phyloP scores from a whole-genome alignment of 441 rosid species.

The Pelargonium citronellum region DNA sequence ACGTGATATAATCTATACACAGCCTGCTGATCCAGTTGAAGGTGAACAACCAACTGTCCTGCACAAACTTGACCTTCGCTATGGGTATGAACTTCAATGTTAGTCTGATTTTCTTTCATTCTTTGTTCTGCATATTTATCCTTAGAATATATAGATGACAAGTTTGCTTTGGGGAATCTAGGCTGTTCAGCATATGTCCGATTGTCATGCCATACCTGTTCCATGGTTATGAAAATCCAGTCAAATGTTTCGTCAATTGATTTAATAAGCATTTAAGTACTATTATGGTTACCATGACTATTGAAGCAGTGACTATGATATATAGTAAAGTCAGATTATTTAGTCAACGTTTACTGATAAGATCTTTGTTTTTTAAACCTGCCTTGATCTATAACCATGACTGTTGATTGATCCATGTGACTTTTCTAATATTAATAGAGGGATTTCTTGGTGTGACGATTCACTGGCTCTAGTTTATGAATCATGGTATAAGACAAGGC shows the following conservation, averaged over 20 bases:
- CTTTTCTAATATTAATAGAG: slow-evolving; percentile 40
- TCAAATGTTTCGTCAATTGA: too few relatives aligned
- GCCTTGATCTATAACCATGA: slow-evolving; percentile 11
- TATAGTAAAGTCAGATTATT: neutral
- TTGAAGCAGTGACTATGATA: too few relatives aligned
- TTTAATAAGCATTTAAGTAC: too few relatives aligned
- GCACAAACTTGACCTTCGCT: slow-evolving; percentile 91
- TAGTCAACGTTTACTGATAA: neutral
- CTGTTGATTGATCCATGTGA: slow-evolving; percentile 14
- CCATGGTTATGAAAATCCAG: too few relatives aligned
- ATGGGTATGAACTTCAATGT: slow-evolving; percentile 52
- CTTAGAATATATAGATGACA: slow-evolving; percentile 9
- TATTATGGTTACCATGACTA: too few relatives aligned
- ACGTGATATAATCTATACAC: slow-evolving; percentile 76
- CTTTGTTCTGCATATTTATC: slow-evolving; percentile 12
- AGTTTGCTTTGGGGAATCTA: slow-evolving; percentile 1
- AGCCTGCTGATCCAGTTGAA: slow-evolving; percentile 65
- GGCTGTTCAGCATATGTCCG: neutral
- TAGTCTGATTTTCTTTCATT: slow-evolving; percentile 6
- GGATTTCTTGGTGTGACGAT: slow-evolving; percentile 92
- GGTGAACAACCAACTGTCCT: slow-evolving; percentile 70
- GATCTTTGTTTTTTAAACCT: slow-evolving; percentile 10
- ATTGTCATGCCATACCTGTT: neutral
- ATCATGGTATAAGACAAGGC: slow-evolving; percentile 91
- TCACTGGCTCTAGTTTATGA: slow-evolving; percentile 80